Conservation (phyloP, 306 rosid genomes). For the Ziziphus jujuba region DNA sequence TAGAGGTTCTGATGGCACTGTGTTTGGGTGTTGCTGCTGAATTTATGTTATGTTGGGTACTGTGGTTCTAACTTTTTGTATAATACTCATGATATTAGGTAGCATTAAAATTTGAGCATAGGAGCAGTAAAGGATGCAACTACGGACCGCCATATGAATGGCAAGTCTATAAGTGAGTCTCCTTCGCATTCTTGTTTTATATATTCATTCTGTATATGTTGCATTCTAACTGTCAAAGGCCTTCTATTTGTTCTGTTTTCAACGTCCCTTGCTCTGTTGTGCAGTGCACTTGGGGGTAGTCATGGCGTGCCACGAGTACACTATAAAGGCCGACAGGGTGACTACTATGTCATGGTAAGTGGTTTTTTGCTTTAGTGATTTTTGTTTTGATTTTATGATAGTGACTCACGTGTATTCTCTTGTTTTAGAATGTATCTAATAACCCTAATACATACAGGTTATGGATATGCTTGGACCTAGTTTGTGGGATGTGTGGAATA, state of each 20-base stretch:
- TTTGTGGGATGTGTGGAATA: constrained; percentile 58
- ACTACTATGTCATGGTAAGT: constrained; percentile 50
- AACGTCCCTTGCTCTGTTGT: not conserved
- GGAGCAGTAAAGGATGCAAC: constrained; percentile 91
- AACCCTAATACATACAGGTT: constrained; percentile 29
- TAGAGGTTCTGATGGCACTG: constrained; percentile 47
- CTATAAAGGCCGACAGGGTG: constrained; percentile 52
- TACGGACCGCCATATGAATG: constrained; percentile 92
- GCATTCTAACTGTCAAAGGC: not conserved
- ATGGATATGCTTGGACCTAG: constrained; percentile 63
- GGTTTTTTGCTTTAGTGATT: not conserved
- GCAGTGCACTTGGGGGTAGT: constrained; percentile 50
- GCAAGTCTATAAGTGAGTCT: constrained; percentile 88
- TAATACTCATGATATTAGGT: constrained; percentile 50
- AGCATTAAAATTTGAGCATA: constrained; percentile 91
- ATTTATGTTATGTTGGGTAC: not conserved
- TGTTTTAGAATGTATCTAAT: constrained; percentile 8
- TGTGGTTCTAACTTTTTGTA: constrained; percentile 11
- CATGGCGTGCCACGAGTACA: constrained; percentile 57
- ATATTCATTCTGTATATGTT: not conserved
- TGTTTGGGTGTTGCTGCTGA: constrained; percentile 15
- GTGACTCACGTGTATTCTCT: not conserved
- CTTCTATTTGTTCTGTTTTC: not conserved
- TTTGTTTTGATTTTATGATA: not conserved
- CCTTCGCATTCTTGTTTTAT: constrained; percentile 1